Conservation (phyloP, 1,284 basidiomycete genomes). For the Boletellus deceptivus region DNA sequence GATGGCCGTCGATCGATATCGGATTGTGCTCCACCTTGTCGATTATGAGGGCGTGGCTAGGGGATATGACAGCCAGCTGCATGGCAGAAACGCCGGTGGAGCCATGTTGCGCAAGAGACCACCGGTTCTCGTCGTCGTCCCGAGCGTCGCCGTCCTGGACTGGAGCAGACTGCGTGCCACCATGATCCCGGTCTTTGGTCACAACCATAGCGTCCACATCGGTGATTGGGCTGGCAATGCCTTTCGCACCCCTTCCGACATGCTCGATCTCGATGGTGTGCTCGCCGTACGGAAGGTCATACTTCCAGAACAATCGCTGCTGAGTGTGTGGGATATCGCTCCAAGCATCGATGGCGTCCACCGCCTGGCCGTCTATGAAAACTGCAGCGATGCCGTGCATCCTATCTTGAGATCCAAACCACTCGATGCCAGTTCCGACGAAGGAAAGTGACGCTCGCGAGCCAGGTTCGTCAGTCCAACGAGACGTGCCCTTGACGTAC, state of each 20-base stretch:
- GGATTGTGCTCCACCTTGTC: slow-evolving; percentile 88
- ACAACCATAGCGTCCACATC: slow-evolving; percentile 71
- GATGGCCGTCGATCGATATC: slow-evolving; percentile 65
- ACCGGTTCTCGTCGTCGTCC: slow-evolving; percentile 25
- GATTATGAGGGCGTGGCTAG: slow-evolving; percentile 68
- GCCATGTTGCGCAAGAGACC: slow-evolving; percentile 57
- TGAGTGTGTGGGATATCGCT: slow-evolving; percentile 43
- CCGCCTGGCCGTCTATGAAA: slow-evolving; percentile 53
- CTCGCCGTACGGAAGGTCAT: slow-evolving; percentile 47
- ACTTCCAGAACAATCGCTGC: slow-evolving; percentile 66
- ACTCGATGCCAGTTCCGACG: slow-evolving; percentile 69
- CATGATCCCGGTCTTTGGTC: slow-evolving; percentile 38
- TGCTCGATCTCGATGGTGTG: slow-evolving; percentile 68
- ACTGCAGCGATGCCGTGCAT: slow-evolving; percentile 56
- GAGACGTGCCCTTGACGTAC: slow-evolving; percentile 52
- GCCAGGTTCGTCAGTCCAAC: slow-evolving; percentile 45
- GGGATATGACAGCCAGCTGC: slow-evolving; percentile 72
- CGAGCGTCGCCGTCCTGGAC: background rate
- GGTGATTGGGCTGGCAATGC: slow-evolving; percentile 37
- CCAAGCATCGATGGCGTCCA: slow-evolving; percentile 48
- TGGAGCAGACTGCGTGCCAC: background rate
- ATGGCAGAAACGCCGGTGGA: slow-evolving; percentile 79
- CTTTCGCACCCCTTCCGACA: slow-evolving; percentile 41
- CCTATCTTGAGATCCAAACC: slow-evolving; percentile 63
- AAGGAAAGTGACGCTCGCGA: slow-evolving; percentile 62